These are phyloP conservation scores for Coemansia sp. DNA, from an alignment of 192 early-diverging fungal species.

Conservation along the genomic window DNA sequence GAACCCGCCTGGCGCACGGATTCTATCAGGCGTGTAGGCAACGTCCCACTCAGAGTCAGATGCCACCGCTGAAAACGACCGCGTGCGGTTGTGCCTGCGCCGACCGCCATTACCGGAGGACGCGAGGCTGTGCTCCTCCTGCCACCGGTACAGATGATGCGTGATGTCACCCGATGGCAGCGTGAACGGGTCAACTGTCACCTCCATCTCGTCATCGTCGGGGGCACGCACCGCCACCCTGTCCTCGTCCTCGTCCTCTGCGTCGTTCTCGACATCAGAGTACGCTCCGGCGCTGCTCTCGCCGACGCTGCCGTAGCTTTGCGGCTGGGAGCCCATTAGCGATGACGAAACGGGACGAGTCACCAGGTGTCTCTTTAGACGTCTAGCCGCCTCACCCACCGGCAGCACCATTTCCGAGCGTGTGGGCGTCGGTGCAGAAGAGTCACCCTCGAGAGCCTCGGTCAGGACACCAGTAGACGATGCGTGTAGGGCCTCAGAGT, in stretches of 20 bases:
- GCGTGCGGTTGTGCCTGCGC: conserved; percentile 22
- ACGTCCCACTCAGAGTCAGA: conserved; percentile 58
- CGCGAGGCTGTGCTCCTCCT: conserved; percentile 52
- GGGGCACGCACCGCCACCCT: conserved; percentile 28
- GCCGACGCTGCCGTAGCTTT: conserved; percentile 33
- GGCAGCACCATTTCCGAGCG: conserved; percentile 34
- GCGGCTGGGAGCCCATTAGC: conserved; percentile 36
- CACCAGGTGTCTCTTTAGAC: conserved; percentile 68
- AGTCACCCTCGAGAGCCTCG: too few species aligned
- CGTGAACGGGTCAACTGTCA: conserved; percentile 50
- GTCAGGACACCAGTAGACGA: too few species aligned
- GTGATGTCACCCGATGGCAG: conserved; percentile 76
- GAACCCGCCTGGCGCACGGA: conserved; percentile 80
- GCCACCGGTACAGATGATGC: conserved; percentile 87
- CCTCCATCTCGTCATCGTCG: conserved; percentile 18
- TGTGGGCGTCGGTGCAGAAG: neutral
- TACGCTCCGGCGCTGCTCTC: conserved; percentile 19
- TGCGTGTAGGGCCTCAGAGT: too few species aligned
- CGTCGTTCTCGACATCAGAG: conserved; percentile 19
- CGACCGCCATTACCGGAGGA: conserved; percentile 5
- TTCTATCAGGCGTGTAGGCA: conserved; percentile 50
- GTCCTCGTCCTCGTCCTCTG: conserved; percentile 7
- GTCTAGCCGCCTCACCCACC: conserved; percentile 55
- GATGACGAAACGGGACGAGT: conserved; percentile 50
- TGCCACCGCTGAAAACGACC: conserved; percentile 39